phyloP scores from a whole-genome alignment of 352 stramenopile species.

The Phytophthora capsici region DNA sequence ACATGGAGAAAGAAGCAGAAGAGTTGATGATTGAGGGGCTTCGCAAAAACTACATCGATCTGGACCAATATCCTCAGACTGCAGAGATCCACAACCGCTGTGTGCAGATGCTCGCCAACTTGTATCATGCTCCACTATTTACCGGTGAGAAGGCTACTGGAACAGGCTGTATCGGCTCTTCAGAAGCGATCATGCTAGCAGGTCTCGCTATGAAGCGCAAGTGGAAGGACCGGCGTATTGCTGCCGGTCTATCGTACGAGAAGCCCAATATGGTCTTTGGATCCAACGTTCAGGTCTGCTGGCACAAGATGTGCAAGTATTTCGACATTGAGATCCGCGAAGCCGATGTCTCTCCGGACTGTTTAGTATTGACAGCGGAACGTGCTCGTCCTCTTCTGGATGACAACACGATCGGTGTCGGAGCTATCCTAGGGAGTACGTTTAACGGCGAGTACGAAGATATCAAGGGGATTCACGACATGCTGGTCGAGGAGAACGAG shows the following conservation, averaged over 20 bases:
- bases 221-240: neutral
- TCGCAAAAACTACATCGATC: neutral
- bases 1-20: neutral
- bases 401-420: neutral
- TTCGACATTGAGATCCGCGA: neutral
- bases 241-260: neutral
- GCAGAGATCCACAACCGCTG: slow-evolving; percentile 1
- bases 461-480: neutral
- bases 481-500: neutral
- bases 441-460: neutral
- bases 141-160: neutral
- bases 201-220: neutral
- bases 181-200: neutral
- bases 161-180: neutral
- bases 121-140: neutral
- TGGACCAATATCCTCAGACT: neutral
- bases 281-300: neutral
- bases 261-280: neutral
- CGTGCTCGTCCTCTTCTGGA: neutral
- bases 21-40: neutral
- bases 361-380: neutral
- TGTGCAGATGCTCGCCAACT: neutral
- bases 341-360: neutral
- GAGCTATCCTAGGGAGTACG: neutral
- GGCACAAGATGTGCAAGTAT: neutral